Evolutionary conservation across 306 rosid species (phyloP), one percentile per base, ranked within the genome.

Genomic region (Corylus americana): DNA sequence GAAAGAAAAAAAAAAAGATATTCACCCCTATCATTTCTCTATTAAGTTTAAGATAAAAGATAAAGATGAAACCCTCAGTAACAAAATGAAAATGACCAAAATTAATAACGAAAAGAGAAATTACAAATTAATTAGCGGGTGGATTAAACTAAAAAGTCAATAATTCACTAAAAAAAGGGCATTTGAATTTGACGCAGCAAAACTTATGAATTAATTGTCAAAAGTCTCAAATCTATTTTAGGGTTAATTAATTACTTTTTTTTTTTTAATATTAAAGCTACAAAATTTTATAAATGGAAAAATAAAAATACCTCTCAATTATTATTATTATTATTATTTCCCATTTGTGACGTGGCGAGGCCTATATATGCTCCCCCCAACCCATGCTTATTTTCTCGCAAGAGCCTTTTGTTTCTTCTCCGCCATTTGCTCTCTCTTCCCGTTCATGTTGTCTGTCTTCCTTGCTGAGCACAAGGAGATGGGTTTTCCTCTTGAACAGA

Each of bases 401-500:
- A 1, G 49, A 8, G 63, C 62, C 45, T 53, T 72, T 53, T 72
- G 20, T 2, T 71, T 29, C 37, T 48, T 9, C 22, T 20, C 42
- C 63, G 0, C 29, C 31, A 4, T 58, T 11, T 3, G 7, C 17
- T 50, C 11, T 22, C 9, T 10, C 20, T 14, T 11, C 11, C 45
- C 12, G 16, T 1, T 27, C 55, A 1, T 7, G 11, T 0, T 4
- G 0, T 25, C 39, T 5, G 14, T 71, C 75, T 25, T 71, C 10
- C n/a, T 22, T 10, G 18, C 31, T 71, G 12, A 39, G 4, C 44
- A 18, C 75, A 45, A 20, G 61, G 51, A 50, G 62, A 71, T 71
- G 76, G 48, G 76, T 72, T 4, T 45, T 71, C 42, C 53, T 31
- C 16, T 22, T 31, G 63, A 73, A 51, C 63, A 53, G 76, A 73